These are phyloP conservation scores for Mortierella sp. DNA, from an alignment of 371 early-diverging fungal genomes.

Conservation along the genomic window DNA sequence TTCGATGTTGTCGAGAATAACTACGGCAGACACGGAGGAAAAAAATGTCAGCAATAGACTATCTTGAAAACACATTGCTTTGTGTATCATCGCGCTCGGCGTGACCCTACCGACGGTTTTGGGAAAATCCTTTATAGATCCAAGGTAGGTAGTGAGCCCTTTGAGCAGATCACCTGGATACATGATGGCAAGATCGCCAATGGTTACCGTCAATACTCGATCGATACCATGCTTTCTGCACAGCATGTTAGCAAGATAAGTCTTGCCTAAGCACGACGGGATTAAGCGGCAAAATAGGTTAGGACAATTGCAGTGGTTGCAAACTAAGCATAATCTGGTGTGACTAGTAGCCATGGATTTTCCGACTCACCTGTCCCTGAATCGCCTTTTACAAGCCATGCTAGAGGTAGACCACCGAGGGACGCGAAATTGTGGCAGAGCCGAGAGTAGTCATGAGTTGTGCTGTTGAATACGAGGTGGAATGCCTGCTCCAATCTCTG, in stretches of 20 bases:
- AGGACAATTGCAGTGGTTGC: neutral
- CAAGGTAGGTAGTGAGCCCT: conserved; percentile 40
- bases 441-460: conserved; percentile 16
- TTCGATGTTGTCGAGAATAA: conserved; percentile 72
- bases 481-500: conserved; percentile 53
- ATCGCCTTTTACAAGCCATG: conserved; percentile 51
- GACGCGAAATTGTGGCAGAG: conserved; percentile 30
- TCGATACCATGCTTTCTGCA: conserved; percentile 29
- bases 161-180: conserved; percentile 53
- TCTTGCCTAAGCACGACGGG: conserved; percentile 22
- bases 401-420: conserved; percentile 41
- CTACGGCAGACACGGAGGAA: conserved; percentile 9
- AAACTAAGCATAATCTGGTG: neutral
- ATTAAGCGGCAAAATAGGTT: neutral
- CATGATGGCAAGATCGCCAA: conserved; percentile 49
- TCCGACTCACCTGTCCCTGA: conserved; percentile 37
- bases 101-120: conserved; percentile 27
- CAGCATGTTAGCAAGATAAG: conserved; percentile 31
- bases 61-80: neutral
- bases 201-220: conserved; percentile 29
- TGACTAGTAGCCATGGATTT: too few species aligned
- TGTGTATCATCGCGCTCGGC: too few species aligned
- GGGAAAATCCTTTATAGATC: conserved; percentile 20
- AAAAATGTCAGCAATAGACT: neutral
- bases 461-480: conserved; percentile 40